Evolutionary conservation across 768 basidiomycete species (phyloP).

Genomic region (Psilocybe cyanescens): DNA sequence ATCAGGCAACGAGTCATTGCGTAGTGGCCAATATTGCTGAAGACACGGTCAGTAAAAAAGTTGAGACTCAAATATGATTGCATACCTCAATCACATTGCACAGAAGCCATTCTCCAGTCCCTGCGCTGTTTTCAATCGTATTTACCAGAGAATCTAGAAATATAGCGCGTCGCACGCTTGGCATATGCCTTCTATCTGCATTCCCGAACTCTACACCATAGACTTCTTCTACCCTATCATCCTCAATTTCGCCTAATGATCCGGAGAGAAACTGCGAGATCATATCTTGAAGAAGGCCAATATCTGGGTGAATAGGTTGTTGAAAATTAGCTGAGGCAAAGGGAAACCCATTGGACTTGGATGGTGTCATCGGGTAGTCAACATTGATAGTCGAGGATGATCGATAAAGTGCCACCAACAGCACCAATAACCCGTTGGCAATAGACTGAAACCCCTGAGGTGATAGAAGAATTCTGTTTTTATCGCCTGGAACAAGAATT

Average conservation of each 20-base stretch:
- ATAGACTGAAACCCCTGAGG: slow-evolving; percentile 55
- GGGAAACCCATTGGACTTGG: slow-evolving; percentile 10
- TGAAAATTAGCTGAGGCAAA: slow-evolving; percentile 16
- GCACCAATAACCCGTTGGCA: slow-evolving; percentile 51
- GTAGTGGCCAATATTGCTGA: slow-evolving; percentile 58
- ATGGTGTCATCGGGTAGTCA: slow-evolving; percentile 10
- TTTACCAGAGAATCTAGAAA: slow-evolving; percentile 51
- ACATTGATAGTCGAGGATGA: slow-evolving; percentile 14
- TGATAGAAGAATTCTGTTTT: slow-evolving; percentile 42
- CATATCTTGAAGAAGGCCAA: slow-evolving; percentile 37
- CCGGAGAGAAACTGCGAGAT: slow-evolving; percentile 49
- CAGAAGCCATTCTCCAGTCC: slow-evolving; percentile 54
- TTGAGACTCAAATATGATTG: background rate
- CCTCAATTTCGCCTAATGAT: slow-evolving; percentile 51
- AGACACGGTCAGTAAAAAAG: background rate
- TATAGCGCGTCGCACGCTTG: slow-evolving; percentile 37
- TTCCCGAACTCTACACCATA: slow-evolving; percentile 46
- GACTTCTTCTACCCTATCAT: slow-evolving; percentile 49
- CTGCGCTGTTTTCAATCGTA: slow-evolving; percentile 52
- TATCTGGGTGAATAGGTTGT: slow-evolving; percentile 22
- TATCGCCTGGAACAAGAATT: slow-evolving; percentile 47
- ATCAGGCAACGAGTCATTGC: slow-evolving; percentile 26
- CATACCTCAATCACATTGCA: slow-evolving; percentile 54
- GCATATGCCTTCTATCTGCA: slow-evolving; percentile 33
- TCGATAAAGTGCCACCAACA: slow-evolving; percentile 45